Conservation (phyloP, 306 rosid species). For the Fragaria ananassa region DNA sequence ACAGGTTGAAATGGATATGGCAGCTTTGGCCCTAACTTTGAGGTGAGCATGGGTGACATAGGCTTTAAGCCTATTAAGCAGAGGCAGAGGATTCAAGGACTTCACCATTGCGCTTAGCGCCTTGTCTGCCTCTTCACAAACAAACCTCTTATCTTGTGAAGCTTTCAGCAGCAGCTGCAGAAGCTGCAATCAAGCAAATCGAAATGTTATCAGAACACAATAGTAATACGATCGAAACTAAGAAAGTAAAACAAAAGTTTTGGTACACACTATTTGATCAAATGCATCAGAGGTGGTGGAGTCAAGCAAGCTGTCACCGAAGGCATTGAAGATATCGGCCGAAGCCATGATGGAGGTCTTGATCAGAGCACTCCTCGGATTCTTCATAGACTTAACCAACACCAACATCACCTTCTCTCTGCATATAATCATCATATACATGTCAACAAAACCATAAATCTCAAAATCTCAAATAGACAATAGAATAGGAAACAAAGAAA, state of each 20-base stretch:
- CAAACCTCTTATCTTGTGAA: conserved; percentile 85
- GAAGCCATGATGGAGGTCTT: conserved; percentile 97
- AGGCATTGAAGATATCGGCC: conserved; percentile 67
- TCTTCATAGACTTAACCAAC: conserved; percentile 78
- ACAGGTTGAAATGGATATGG: conserved; percentile 60
- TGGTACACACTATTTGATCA: conserved; percentile 63
- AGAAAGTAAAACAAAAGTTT: not conserved
- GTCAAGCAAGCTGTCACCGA: conserved; percentile 68
- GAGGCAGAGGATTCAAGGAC: conserved; percentile 65
- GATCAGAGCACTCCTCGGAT: conserved; percentile 85
- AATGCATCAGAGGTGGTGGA: conserved; percentile 52
- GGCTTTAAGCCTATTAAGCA: conserved; percentile 53
- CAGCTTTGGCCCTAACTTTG: conserved; percentile 84
- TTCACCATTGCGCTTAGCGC: conserved; percentile 61
- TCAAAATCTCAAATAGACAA: not conserved
- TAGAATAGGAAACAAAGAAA: not conserved
- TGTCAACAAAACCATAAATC: conserved; percentile 17
- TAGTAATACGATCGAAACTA: not conserved
- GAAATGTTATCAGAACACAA: conserved; percentile 2
- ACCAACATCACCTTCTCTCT: conserved; percentile 68
- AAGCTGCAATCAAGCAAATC: conserved; percentile 41
- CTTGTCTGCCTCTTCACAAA: conserved; percentile 89
- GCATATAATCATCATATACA: conserved; percentile 11
- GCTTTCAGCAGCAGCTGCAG: conserved; percentile 78
- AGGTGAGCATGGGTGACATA: conserved; percentile 65